A percentile compares a stretch with the other conserved stretches of the same genome.
These are phyloP conservation scores for Aspergillus sparsus DNA, from an alignment of 495 filamentous ascomycete species.

Conservation along the genomic window DNA sequence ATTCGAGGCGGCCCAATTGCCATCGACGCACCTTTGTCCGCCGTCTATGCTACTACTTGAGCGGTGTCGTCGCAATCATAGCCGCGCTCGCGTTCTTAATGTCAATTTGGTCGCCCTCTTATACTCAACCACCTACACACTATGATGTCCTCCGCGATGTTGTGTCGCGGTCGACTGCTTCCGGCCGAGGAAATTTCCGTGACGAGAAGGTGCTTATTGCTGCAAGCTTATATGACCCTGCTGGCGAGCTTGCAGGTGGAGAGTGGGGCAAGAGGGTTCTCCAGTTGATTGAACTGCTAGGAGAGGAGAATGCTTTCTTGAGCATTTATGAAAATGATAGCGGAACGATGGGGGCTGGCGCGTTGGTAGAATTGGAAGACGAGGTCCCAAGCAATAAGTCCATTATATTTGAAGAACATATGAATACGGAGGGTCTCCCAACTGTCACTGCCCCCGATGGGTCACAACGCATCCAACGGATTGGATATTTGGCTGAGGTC, in stretches of 20 bases:
- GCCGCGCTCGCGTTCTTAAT: constrained; percentile 56
- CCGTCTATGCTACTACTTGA: constrained; percentile 64
- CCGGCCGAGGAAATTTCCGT: constrained; percentile 62
- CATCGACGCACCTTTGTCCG: constrained; percentile 51
- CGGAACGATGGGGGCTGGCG: constrained; percentile 49
- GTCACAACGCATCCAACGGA: constrained; percentile 62
- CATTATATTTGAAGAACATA: constrained; percentile 56
- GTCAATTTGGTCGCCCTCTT: constrained; percentile 60
- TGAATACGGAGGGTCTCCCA: constrained; percentile 53
- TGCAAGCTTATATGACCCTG: constrained; percentile 69
- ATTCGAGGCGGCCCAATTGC: constrained; percentile 31
- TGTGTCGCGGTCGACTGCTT: constrained; percentile 34
- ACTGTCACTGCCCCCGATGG: constrained; percentile 63
- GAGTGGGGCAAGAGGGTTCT: constrained; percentile 66
- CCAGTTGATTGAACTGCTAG: constrained; percentile 61
- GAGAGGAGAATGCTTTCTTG: constrained; percentile 52
- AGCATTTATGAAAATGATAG: constrained; percentile 73
- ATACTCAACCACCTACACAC: constrained; percentile 54
- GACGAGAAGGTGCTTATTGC: constrained; percentile 75
- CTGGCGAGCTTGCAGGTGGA: constrained; percentile 58
- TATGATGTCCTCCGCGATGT: constrained; percentile 46
- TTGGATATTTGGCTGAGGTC: constrained; percentile 75
- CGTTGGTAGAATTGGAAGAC: constrained; percentile 43
- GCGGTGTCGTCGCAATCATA: constrained; percentile 66
- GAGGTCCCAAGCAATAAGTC: constrained; percentile 52